A percentile compares a stretch with the other conserved stretches of the same genome.
Evolutionary conservation across 2,329 filamentous ascomycete genomes (phyloP).

Genomic region (Claviceps africana): DNA sequence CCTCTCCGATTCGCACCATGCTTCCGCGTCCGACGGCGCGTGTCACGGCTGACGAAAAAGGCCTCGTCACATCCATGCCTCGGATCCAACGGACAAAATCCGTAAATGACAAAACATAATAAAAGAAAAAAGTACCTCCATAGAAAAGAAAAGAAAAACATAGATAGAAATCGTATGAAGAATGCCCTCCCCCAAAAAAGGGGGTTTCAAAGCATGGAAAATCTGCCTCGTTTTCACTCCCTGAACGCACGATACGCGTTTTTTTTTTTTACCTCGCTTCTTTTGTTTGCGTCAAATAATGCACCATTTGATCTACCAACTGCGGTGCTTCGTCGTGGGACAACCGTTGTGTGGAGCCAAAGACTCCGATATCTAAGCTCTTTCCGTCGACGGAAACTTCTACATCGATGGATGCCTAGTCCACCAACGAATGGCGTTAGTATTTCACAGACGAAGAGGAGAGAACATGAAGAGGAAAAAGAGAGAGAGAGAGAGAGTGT

Average conservation of each 20-base stretch:
- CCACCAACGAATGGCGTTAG: not conserved
- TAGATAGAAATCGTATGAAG: too few species aligned
- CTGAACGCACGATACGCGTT: not conserved
- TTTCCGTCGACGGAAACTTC: slow-evolving; percentile 22
- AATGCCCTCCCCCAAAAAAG: too few species aligned
- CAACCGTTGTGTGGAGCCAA: slow-evolving; percentile 19
- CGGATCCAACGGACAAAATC: too few species aligned
- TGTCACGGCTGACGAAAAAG: too few species aligned
- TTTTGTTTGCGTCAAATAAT: slow-evolving; percentile 5
- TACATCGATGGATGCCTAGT: slow-evolving; percentile 26
- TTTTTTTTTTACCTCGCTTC: not conserved
- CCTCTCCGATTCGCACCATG: too few species aligned
- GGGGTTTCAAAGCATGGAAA: too few species aligned
- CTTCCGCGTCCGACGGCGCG: too few species aligned
- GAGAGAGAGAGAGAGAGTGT: too few species aligned
- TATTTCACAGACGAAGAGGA: not conserved
- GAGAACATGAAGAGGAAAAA: not conserved
- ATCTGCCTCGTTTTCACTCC: not conserved
- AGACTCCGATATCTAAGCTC: slow-evolving; percentile 26
- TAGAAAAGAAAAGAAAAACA: not conserved
- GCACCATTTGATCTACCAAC: slow-evolving; percentile 15
- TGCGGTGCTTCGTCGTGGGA: slow-evolving; percentile 12
- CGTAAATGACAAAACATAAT: too few species aligned
- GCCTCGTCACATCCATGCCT: too few species aligned
- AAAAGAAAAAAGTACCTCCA: too few species aligned